Evolutionary conservation across 2,329 filamentous ascomycete species (phyloP), one percentile per base, ranked within the genome.

Genomic region (Phialemonium atrogriseum): DNA sequence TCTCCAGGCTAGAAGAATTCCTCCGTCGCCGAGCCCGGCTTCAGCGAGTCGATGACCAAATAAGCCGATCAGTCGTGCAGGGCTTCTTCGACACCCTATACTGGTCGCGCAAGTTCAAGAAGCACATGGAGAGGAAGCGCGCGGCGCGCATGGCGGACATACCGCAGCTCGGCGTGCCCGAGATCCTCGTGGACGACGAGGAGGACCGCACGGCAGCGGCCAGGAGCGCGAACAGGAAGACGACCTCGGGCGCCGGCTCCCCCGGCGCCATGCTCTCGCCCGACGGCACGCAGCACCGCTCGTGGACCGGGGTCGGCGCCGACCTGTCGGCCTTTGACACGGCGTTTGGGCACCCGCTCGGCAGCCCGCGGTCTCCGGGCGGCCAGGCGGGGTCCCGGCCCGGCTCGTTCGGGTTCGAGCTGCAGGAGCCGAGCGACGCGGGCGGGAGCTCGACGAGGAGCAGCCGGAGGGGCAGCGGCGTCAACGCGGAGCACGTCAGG

Each of bases 51-150:
- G 86, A 98, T 47, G 89, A 98, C 57, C 86, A 91, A 44, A 86
- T 96, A 25, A 82, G 86, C 36, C 78, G 93, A 36, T 84, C 89
- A 41, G 78, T 88, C 17, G 91, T 98, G 8, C 73, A 91, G 25
- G 87, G 88, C 24, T 98, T 98, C 63, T 96, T 98, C 56, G 84
- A 96, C 53, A 96, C 88, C 10, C 59, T 91, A 41, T 84, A 89
- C 60, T 94, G 85, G 78, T 77, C 81, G 24, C 78, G 88, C 26
- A 72, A 75, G 44, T 95, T 95, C 66, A 80, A 84, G 45, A 77
- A 77, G 32, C 72, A 79, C 36, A 68, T 85, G 52, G 78, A 87
- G 22, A 68, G 67, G 37, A 87, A 87, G 59, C 74, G 75, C 40
- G 73, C 73, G 4, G 79, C 80, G 13, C 81, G 86, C 38, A 83